phyloP scores from a whole-genome alignment of 2,329 filamentous ascomycete species.

The Xylariaceae sp. region DNA sequence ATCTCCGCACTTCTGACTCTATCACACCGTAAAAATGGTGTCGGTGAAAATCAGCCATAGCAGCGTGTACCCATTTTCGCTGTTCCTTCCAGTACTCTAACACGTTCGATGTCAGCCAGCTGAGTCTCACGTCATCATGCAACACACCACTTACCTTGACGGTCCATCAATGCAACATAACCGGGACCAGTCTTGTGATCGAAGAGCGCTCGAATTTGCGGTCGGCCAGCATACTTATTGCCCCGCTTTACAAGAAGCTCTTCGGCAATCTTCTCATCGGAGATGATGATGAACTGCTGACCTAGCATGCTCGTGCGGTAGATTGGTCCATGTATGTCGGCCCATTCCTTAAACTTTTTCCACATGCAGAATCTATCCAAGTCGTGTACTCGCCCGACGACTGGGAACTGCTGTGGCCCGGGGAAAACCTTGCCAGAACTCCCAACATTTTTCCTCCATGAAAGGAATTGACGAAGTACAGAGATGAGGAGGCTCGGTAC shows the following conservation, averaged over 20 bases:
- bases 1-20: slow-evolving; percentile 54
- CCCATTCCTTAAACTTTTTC: slow-evolving; percentile 54
- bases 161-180: slow-evolving; percentile 59
- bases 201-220: slow-evolving; percentile 57
- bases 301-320: slow-evolving; percentile 44
- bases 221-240: slow-evolving; percentile 58
- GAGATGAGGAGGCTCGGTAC: slow-evolving; percentile 54
- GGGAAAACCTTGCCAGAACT: slow-evolving; percentile 47
- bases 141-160: slow-evolving; percentile 48
- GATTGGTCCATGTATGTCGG: slow-evolving; percentile 41
- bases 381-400: slow-evolving; percentile 57
- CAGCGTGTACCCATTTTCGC: slow-evolving; percentile 59
- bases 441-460: slow-evolving; percentile 42
- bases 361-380: slow-evolving; percentile 54
- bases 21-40: slow-evolving; percentile 56
- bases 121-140: not conserved
- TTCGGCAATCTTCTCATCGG: slow-evolving; percentile 55
- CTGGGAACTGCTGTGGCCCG: slow-evolving; percentile 54
- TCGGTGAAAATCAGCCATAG: slow-evolving; percentile 51
- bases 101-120: not conserved
- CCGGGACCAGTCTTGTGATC: slow-evolving; percentile 56
- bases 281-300: slow-evolving; percentile 49
- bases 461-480: slow-evolving; percentile 47
- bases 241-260: slow-evolving; percentile 57
- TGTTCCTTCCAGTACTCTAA: slow-evolving; percentile 56